A percentile compares a stretch with the other conserved stretches of the same genome.
These are phyloP conservation scores for Botrytis medusae DNA, from an alignment of 2,329 filamentous ascomycete genomes.

Conservation along the genomic window DNA sequence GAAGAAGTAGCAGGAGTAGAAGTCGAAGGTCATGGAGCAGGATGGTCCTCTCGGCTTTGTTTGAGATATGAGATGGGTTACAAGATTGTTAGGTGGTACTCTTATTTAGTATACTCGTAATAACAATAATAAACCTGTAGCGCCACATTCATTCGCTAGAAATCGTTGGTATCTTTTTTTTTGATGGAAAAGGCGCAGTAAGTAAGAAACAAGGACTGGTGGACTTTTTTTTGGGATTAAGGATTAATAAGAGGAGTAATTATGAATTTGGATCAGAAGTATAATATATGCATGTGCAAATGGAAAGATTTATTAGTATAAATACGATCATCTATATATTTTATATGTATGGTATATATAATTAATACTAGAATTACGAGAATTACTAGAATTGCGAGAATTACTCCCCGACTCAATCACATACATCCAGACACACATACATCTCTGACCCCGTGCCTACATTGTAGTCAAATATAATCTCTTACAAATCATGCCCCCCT, in stretches of 20 bases:
- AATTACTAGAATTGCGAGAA: too few species aligned
- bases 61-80: slow-evolving; percentile 15
- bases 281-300: too few species aligned
- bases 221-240: too few species aligned
- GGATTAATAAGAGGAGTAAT: too few species aligned
- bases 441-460: not conserved
- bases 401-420: not conserved
- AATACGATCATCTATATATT: not conserved
- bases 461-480: not conserved
- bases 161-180: not conserved
- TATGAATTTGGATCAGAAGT: not conserved
- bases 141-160: slow-evolving; percentile 19
- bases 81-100: not conserved
- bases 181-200: not conserved
- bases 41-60: slow-evolving; percentile 18
- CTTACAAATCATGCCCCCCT: slow-evolving; percentile 1
- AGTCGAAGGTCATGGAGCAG: slow-evolving; percentile 19
- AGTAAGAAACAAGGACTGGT: not conserved
- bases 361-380: too few species aligned
- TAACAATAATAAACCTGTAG: not conserved
- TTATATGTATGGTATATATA: not conserved
- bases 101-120: not conserved
- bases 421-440: too few species aligned
- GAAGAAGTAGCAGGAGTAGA: slow-evolving; percentile 9
- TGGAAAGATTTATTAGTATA: too few species aligned